A percentile compares a stretch with the other conserved stretches of the same genome.
phyloP scores from a whole-genome alignment of 768 basidiomycete species.

The Hysterangium stoloniferum region DNA sequence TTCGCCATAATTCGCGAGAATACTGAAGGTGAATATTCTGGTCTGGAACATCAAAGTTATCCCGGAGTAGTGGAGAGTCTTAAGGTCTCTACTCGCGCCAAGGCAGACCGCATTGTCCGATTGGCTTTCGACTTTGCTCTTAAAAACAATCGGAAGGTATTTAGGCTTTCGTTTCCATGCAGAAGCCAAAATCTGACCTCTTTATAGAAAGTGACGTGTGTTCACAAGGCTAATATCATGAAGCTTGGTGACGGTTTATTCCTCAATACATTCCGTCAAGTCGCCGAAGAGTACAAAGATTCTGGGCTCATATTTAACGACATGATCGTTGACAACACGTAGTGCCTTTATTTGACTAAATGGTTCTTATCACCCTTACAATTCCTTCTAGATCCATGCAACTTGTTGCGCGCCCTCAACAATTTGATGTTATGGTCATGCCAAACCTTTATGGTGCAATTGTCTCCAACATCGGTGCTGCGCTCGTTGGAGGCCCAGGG shows the following conservation, averaged over 20 bases:
- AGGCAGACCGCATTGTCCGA: slow-evolving; percentile 92
- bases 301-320: slow-evolving; percentile 89
- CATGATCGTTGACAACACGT: slow-evolving; percentile 99
- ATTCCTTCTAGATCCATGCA: slow-evolving; percentile 80
- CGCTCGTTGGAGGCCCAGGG: slow-evolving; percentile 96
- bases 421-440: slow-evolving; percentile 99
- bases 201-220: slow-evolving; percentile 92
- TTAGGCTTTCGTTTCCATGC: background rate
- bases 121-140: slow-evolving; percentile 99
- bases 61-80: slow-evolving; percentile 98
- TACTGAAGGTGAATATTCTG: slow-evolving; percentile 99
- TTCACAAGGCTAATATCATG: slow-evolving; percentile 99
- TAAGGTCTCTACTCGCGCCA: slow-evolving; percentile 92
- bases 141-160: slow-evolving; percentile 94
- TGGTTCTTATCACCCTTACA: slow-evolving; percentile 4
- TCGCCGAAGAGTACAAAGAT: slow-evolving; percentile 94
- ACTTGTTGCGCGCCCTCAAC: slow-evolving; percentile 88
- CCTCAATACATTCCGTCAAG: slow-evolving; percentile 93
- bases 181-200: background rate
- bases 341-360: slow-evolving; percentile 18
- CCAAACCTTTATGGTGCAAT: slow-evolving; percentile 96
- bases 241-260: slow-evolving; percentile 99
- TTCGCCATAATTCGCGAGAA: slow-evolving; percentile 99
- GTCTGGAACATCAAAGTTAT: slow-evolving; percentile 94
- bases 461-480: slow-evolving; percentile 96